Percentiles rank a stretch among this genome's conserved stretches.
Evolutionary conservation across 116 monocot species (phyloP).

Genomic region (Zostera marina): DNA sequence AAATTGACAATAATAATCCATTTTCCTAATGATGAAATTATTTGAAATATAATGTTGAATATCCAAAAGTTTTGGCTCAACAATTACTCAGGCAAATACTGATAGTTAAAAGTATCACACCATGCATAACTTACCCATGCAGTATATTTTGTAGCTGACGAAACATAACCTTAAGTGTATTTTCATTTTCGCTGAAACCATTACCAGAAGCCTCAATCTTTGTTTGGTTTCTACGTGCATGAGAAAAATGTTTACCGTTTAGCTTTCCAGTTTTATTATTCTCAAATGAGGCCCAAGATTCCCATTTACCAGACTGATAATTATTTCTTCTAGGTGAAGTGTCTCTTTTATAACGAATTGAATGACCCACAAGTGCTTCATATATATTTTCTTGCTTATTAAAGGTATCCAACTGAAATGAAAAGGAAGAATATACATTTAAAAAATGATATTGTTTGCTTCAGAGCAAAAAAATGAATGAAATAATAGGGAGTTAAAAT

Average conservation of each 20-base stretch:
- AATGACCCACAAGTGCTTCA: constrained; percentile 1
- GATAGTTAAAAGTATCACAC: background rate
- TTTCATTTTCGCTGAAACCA: constrained; percentile 1
- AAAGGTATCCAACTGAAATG: background rate
- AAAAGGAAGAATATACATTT: background rate
- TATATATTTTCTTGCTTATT: constrained; percentile 2
- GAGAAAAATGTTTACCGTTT: background rate
- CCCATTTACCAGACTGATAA: constrained; percentile 3
- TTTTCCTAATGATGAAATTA: too few relatives aligned
- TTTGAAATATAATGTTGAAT: too few relatives aligned
- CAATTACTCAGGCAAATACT: too few relatives aligned
- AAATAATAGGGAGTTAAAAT: too few relatives aligned
- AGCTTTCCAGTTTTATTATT: background rate
- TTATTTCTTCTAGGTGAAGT: background rate
- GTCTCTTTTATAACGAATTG: background rate
- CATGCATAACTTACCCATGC: constrained; percentile 8
- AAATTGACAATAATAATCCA: too few relatives aligned
- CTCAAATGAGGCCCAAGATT: background rate
- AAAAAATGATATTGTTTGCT: background rate
- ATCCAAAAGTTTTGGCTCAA: too few relatives aligned
- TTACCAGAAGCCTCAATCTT: background rate
- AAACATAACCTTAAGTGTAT: background rate
- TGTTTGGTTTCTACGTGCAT: background rate
- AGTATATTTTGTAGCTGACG: constrained; percentile 7
- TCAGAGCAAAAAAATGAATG: background rate